Evolutionary conservation across 1,139 yeast genomes (phyloP), one percentile per base, ranked within the genome.

Genomic region (Trichomonascaceae sp.): DNA sequence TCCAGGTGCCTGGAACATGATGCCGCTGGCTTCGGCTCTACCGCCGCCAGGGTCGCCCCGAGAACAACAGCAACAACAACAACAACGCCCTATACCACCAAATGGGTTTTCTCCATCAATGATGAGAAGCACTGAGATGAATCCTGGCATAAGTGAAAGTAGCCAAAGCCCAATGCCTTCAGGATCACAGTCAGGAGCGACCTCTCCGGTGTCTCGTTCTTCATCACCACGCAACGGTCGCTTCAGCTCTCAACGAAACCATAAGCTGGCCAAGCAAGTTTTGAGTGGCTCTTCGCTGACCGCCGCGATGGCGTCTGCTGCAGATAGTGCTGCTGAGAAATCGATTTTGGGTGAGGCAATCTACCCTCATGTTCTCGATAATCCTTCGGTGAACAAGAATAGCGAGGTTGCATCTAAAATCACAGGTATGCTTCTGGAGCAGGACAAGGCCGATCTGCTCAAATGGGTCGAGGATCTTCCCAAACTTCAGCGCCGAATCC

Each of bases 351-450:
- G 96, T 62, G 95, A 85, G 67, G 93, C 82, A 58, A 69, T 85
- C 56, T 84, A 85, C 67, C 84, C 89, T 52, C 77, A 74, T 68
- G 82, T 85, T 50, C 74, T 76, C 44, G 71, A 80, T 48, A 82
- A 92, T 52, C 81, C 85, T 48, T 74, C 77, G 57, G 59, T 67
- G 33, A 71, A 72, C 41, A 85, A 78, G 52, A 85, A 81, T 54
- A 76, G 76, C 44, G 92, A 79, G 59, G 79, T 92, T 52, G 93
- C 94, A 46, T 92, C 93, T 65, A 81, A 80, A 65, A 77, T 85
- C 54, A 85, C 96, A 45, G 95, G 95, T 65, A 82, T 85, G 92
- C 75, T 85, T 71, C 72, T 85, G 59, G 93, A 82, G 57, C 76
- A 84, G 66, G 87, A 84, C 52, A 78, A 77, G 59, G 75, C 74